Evolutionary conservation across 169 alveolate genomes (phyloP).

Genomic region (Ichthyophthirius multifiliis): DNA sequence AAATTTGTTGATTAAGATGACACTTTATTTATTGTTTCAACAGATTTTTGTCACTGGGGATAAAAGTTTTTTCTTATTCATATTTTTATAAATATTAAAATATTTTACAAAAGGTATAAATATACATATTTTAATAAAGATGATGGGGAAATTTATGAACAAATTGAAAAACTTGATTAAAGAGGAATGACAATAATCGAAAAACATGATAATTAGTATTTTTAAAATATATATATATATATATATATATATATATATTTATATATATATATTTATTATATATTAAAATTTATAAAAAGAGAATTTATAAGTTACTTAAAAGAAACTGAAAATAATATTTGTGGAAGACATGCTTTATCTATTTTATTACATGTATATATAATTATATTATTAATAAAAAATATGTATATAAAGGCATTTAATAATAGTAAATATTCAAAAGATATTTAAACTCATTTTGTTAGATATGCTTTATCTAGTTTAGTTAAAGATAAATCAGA

Average conservation of each 20-base stretch:
- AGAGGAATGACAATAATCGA: constrained; percentile 50
- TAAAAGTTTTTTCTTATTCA: neutral
- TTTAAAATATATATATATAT: neutral
- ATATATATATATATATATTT: neutral
- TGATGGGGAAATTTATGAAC: constrained; percentile 45
- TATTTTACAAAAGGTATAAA: constrained; percentile 12
- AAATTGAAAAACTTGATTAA: constrained; percentile 46
- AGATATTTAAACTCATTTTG: constrained; percentile 36
- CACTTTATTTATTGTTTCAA: constrained; percentile 55
- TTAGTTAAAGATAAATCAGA: constrained; percentile 38
- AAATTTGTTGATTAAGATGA: constrained; percentile 43
- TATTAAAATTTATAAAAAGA: too few species aligned
- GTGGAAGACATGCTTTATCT: constrained; percentile 54
- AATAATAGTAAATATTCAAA: neutral
- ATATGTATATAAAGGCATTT: neutral
- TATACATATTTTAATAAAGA: constrained; percentile 24
- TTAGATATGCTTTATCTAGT: constrained; percentile 27
- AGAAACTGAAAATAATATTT: constrained; percentile 47
- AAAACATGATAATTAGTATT: constrained; percentile 28
- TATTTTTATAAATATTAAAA: neutral
- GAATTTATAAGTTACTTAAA: constrained; percentile 37
- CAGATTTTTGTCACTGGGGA: constrained; percentile 82
- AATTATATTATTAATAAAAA: neutral
- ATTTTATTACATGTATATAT: constrained; percentile 30
- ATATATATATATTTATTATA: neutral